Conservation (phyloP, 345 rosid genomes). For the Lumnitzera racemosa region DNA sequence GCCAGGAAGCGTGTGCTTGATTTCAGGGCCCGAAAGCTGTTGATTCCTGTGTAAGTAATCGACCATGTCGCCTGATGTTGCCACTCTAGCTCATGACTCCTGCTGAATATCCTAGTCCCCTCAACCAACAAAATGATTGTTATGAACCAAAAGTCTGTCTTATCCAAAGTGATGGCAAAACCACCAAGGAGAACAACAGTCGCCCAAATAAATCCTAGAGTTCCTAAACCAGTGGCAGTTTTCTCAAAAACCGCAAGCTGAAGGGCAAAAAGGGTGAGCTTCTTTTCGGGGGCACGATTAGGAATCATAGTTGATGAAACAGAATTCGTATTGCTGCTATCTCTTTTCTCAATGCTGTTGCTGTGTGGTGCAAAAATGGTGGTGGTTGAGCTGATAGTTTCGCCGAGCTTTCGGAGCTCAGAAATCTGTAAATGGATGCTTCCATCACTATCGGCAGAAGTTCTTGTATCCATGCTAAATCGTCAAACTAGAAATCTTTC, state of each 20-base stretch:
- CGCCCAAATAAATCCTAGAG: conserved; percentile 92
- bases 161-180: conserved; percentile 73
- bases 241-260: conserved; percentile 78
- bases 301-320: conserved; percentile 15
- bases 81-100: conserved; percentile 95
- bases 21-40: conserved; percentile 58
- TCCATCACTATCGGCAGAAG: conserved; percentile 31
- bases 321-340: conserved; percentile 36
- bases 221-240: conserved; percentile 73
- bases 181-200: conserved; percentile 93
- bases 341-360: conserved; percentile 35
- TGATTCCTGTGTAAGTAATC: conserved; percentile 51
- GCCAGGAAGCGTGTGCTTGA: conserved; percentile 35
- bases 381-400: conserved; percentile 37
- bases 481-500: background rate
- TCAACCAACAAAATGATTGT: conserved; percentile 74
- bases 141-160: conserved; percentile 78
- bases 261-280: conserved; percentile 81
- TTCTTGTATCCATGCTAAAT: conserved; percentile 22
- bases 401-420: conserved; percentile 40
- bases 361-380: conserved; percentile 52
- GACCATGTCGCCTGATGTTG: conserved; percentile 93
- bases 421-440: conserved; percentile 39
- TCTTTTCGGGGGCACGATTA: conserved; percentile 57
- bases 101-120: conserved; percentile 77